A percentile compares a stretch with the other conserved stretches of the same genome.
phyloP scores from a whole-genome alignment of 2,329 filamentous ascomycete species.

The Sporothrix pallida region DNA sequence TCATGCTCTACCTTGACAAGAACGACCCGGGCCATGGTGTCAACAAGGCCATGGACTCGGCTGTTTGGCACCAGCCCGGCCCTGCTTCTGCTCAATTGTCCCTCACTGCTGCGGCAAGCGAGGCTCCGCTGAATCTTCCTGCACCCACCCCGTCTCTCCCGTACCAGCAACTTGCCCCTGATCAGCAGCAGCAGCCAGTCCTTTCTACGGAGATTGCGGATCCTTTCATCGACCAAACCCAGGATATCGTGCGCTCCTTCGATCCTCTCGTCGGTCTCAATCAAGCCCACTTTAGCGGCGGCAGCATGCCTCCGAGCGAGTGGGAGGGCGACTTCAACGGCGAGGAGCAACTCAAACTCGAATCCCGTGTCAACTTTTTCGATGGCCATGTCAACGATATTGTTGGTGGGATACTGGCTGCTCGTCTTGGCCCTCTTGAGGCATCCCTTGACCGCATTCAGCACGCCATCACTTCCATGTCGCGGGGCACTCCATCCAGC shows the following conservation, averaged over 20 bases:
- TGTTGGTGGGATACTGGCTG: constrained; percentile 77
- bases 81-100: constrained; percentile 47
- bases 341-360: constrained; percentile 81
- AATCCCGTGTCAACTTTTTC: constrained; percentile 83
- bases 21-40: constrained; percentile 75
- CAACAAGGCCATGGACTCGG: constrained; percentile 61
- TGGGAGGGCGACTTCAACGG: constrained; percentile 89
- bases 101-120: constrained; percentile 49
- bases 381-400: constrained; percentile 87
- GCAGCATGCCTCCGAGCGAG: constrained; percentile 76
- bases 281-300: constrained; percentile 65
- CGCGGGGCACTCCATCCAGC: constrained; percentile 60
- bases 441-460: constrained; percentile 78
- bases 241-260: constrained; percentile 37
- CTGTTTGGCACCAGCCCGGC: constrained; percentile 56
- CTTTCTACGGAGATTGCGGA: constrained; percentile 54
- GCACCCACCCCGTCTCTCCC: constrained; percentile 45
- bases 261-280: constrained; percentile 61
- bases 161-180: constrained; percentile 45
- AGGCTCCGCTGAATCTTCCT: constrained; percentile 60
- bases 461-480: constrained; percentile 63
- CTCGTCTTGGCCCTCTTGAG: constrained; percentile 80
- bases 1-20: constrained; percentile 85
- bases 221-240: not conserved
- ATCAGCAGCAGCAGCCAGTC: constrained; percentile 54